Base-by-base conservation (phyloP, 805 yeast genomes). In the Zygoascus ofunaensis region DNA sequence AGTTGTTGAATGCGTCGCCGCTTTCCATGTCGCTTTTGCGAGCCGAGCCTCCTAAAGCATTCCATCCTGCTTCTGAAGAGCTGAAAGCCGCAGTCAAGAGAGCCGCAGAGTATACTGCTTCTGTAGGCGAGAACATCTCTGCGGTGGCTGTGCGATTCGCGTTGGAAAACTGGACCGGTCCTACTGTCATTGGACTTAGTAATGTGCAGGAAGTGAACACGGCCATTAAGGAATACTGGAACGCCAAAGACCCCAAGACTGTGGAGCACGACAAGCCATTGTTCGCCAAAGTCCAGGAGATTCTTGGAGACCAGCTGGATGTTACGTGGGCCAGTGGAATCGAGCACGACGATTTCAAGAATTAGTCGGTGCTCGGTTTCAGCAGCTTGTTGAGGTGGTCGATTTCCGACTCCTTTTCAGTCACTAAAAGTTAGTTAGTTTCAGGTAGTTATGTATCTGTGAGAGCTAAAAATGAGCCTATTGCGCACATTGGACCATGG, bases 1-100 rank as follows among this genome's bases (percentile, higher is more conserved):
- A 70, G 49, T 61, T 89, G n/a, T 63, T 80, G 58, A 86, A 84
- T 59, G 96, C 90, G 2, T 83, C 95, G 1, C 87, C 92, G 33
- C 67, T 90, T 48, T 77, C 89, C 44, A 89, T 89, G 97, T 84
- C 95, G 3, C 62, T 89, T 45, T 68, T 89, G 45, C 72, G 94
- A 47, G 73, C 82, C 0, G 79, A 71, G 20, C 66, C 71, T 28
- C 81, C 95, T 0, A 81, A 74, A 50, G 56, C 70, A 1, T 90
- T 87, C 71, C 97, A 89, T 56, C 97, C 96, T 0, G 92, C 86
- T 3, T 65, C 80, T 0, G 53, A 61, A 14, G 73, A 60, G n/a
- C 66, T 89, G 49, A 78, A 73, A 49, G 64, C 66, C 1, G 55
- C 61, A 35, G 72, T 74, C 12, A 55, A 58, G 24, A 50, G 57